Base-by-base conservation (phyloP, 805 yeast species). In the Suhomyces sp. region DNA sequence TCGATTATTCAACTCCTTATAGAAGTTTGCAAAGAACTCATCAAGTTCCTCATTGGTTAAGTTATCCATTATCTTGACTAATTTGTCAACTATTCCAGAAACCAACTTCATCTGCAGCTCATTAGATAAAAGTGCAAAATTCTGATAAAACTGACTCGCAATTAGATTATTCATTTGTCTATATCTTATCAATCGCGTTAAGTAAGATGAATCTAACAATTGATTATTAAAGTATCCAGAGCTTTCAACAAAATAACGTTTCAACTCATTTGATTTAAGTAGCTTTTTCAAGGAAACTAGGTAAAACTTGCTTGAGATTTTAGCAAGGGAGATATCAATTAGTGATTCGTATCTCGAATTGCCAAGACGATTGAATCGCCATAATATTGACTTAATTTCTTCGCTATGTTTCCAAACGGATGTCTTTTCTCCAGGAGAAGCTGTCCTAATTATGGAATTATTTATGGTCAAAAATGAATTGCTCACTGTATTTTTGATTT, bases 71-170 rank as follows among this genome's bases (percentile, higher is more conserved):
- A 46, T 29, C 9, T 35, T 36, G 8, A 35, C 22, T 35, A 43
- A 23, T 11, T 22, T 22, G 19, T 28, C 14, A 3, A 45, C 33
- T 19, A 46, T 33, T 10, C 25, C 25, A 3, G 36, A 25, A 19
- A 36, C 26, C 51, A 51, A 51, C 21, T 35, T 23, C 15, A 28
- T 30, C 11, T 39, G 22, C 3, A 28, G 20, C 15, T 33, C 30
- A 2, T 28, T 40, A 8, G 42, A 23, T 13, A 47, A 25, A 6
- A 34, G 19, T 4, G 51, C 40, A 22, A 54, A 32, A 34, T 46
- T 46, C 27, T 50, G 57, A n/a, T 47, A 28, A 27, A 52, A 54
- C 28, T 50, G 53, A 3, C 34, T 10, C 11, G 24, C 26, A 2
- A 32, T 25, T 28, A 37, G 19, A 16, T 23, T 32, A 16, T 31